A percentile compares a stretch with the other conserved stretches of the same genome.
phyloP scores from a whole-genome alignment of 2,329 filamentous ascomycete genomes.

The Lasiodiplodia sp. region DNA sequence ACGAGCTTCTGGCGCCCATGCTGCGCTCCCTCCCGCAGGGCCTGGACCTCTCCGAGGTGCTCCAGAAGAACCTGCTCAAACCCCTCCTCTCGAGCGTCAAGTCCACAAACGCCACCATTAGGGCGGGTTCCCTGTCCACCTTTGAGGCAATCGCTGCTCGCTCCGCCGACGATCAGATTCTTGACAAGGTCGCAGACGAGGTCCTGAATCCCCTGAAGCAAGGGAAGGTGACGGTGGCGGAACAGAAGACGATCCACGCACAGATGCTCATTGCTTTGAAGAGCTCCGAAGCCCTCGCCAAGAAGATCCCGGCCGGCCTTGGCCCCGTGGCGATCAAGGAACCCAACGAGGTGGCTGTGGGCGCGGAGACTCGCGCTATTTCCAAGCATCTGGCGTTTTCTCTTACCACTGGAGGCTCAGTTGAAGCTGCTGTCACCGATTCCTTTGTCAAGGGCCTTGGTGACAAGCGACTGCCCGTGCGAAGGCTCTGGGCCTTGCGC shows the following conservation, averaged over 20 bases:
- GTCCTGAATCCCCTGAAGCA: constrained; percentile 80
- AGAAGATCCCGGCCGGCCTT: constrained; percentile 71
- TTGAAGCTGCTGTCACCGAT: constrained; percentile 73
- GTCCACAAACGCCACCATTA: constrained; percentile 81
- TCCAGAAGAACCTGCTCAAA: constrained; percentile 79
- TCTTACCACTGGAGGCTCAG: constrained; percentile 64
- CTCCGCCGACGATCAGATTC: constrained; percentile 63
- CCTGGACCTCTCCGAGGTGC: constrained; percentile 78
- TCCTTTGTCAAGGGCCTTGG: constrained; percentile 79
- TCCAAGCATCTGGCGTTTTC: constrained; percentile 69
- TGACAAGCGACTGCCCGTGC: constrained; percentile 82
- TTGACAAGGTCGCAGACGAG: constrained; percentile 78
- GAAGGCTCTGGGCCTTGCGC: constrained; percentile 81
- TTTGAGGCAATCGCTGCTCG: constrained; percentile 74
- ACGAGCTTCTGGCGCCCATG: constrained; percentile 77
- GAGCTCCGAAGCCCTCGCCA: constrained; percentile 66
- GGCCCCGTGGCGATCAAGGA: constrained; percentile 79
- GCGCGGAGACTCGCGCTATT: constrained; percentile 76
- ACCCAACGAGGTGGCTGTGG: constrained; percentile 82
- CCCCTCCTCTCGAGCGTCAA: constrained; percentile 89
- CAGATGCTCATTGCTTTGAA: constrained; percentile 76
- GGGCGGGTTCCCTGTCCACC: constrained; percentile 75
- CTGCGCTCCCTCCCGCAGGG: constrained; percentile 71
- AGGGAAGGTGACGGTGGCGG: constrained; percentile 82
- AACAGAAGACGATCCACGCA: constrained; percentile 83